Base-by-base conservation (phyloP, 768 basidiomycete species). In the Mycena rosella region DNA sequence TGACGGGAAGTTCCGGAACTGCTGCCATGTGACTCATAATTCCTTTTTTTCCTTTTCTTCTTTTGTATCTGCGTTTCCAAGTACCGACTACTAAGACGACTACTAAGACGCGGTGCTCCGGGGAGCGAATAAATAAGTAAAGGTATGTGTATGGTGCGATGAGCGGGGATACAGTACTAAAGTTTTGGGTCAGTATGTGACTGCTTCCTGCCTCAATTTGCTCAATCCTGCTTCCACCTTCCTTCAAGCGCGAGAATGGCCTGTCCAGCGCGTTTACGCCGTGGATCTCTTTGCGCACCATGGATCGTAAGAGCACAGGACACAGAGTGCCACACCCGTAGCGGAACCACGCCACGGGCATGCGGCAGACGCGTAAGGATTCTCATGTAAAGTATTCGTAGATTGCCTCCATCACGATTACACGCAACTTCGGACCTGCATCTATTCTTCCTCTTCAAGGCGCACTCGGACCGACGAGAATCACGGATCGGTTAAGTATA, bases 381-480 rank as follows among this genome's bases (percentile, higher is more conserved):
- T 22, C 17, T 15, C n/a, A n/a, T n/a, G n/a, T n/a, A n/a, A n/a
- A n/a, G n/a, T n/a, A n/a, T n/a, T n/a, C 32, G 32, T 13, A 34
- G 32, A 34, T 44, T 44, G 4, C 38, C 8, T 38, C 38, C 38
- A 38, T 44, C n/a, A 22, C 7, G n/a, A 22, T 15, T 18, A 40
- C n/a, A 3, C 27, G 15, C 11, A 2, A 14, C 34, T 54, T 34
- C 32, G 11, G 34, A 32, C 26, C 27, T 27, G n/a, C 55, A 32
- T 62, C 66, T 53, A 18, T 22, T 36, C 47, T 63, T 52, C 48
- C 29, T 63, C 9, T 3, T 27, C 42, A 42, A 56, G 49, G 54
- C 66, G 66, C 60, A n/a, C 55, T 63, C 60, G 60, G 54, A 52
- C 67, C 67, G 67, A 63, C 24, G 26, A 53, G 60, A 44, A 42